Conservation (phyloP, 352 stramenopile genomes). For the Stephanocyclus meneghinianus region DNA sequence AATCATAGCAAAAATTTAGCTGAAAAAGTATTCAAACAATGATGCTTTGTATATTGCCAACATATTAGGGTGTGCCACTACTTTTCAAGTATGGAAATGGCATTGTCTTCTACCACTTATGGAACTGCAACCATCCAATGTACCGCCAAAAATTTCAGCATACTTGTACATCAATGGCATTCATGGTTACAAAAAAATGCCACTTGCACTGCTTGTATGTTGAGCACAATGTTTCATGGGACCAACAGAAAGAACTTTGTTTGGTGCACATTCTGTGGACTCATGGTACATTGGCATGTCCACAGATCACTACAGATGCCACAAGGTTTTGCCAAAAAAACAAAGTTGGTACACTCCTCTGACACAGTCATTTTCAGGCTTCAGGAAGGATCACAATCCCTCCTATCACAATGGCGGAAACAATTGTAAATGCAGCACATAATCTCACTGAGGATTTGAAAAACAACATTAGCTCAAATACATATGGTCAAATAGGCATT, state of each 20-base stretch:
- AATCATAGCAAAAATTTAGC: constrained; percentile 45
- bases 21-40: constrained; percentile 42
- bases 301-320: constrained; percentile 45
- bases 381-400: background rate
- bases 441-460: background rate
- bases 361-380: background rate
- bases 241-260: constrained; percentile 23
- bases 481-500: background rate
- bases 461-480: background rate
- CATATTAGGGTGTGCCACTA: constrained; percentile 14
- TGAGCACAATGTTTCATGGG: constrained; percentile 20
- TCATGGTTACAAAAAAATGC: constrained; percentile 44
- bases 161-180: constrained; percentile 15
- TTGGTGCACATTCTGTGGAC: constrained; percentile 18
- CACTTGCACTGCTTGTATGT: constrained; percentile 38
- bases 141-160: constrained; percentile 43
- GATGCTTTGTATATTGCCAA: constrained; percentile 46
- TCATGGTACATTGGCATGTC: constrained; percentile 43
- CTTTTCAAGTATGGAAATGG: constrained; percentile 48
- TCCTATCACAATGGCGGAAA: background rate
- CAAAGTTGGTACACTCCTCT: background rate
- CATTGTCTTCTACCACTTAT: constrained; percentile 35
- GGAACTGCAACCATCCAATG: constrained; percentile 22
- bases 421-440: background rate
- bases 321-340: background rate